Percentiles rank a stretch among this genome's conserved stretches.
Evolutionary conservation across 768 basidiomycete species (phyloP).

Genomic region (Suillus tomentosus): DNA sequence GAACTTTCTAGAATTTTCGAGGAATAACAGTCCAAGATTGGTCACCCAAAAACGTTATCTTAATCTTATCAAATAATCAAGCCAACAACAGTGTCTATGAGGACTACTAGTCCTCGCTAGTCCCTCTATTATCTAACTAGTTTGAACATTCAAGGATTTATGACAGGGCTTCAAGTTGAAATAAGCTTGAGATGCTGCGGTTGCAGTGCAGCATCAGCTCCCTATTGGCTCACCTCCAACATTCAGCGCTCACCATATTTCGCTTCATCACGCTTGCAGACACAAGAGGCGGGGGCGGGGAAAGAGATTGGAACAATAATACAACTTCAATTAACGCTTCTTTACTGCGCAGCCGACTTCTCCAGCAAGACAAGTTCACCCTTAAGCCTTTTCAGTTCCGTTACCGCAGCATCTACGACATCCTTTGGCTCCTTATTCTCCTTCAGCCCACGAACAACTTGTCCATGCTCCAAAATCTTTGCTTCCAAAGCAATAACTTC

Average conservation of each 20-base stretch:
- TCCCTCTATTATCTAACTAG: too few species aligned
- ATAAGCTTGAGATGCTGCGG: too few species aligned
- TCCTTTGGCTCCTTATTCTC: constrained; percentile 48
- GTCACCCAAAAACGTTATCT: constrained; percentile 3
- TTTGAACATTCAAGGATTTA: too few species aligned
- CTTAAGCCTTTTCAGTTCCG: constrained; percentile 67
- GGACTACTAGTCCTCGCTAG: too few species aligned
- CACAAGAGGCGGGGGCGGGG: too few species aligned
- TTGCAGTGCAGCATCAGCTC: too few species aligned
- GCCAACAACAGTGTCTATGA: too few species aligned
- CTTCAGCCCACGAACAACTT: constrained; percentile 72
- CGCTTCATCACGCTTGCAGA: too few species aligned
- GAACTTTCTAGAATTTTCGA: constrained; percentile 38
- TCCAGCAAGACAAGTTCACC: constrained; percentile 42
- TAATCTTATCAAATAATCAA: background rate
- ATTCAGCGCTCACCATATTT: too few species aligned
- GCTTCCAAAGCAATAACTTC: constrained; percentile 74
- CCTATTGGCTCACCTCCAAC: too few species aligned
- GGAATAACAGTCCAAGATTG: background rate
- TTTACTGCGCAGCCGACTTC: constrained; percentile 7
- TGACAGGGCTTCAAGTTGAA: too few species aligned
- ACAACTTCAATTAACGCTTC: background rate
- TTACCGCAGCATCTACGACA: constrained; percentile 48
- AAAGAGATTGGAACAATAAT: background rate
- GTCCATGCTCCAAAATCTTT: constrained; percentile 76